These are phyloP conservation scores for Chrysanthemum makinoi DNA, from an alignment of 129 eudicot genomes.

Conservation along the genomic window DNA sequence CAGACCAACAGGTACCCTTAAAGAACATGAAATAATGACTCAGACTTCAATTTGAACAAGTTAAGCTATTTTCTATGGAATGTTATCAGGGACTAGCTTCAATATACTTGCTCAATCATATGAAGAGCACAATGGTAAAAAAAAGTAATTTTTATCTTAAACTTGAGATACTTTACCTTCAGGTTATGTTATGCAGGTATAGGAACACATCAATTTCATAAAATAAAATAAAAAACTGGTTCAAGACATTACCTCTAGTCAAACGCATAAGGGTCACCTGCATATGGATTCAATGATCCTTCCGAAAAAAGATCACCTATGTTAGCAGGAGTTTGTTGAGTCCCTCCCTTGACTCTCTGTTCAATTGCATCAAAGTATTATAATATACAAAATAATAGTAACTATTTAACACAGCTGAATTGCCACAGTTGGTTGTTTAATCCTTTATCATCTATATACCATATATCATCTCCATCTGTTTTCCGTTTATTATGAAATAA, in stretches of 20 bases:
- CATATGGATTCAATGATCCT: conserved; percentile 95
- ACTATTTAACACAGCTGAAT: background rate
- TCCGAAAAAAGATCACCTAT: conserved; percentile 87
- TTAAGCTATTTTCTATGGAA: no score
- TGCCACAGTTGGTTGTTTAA: background rate
- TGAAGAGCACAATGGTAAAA: no score
- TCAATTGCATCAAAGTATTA: conserved; percentile 2
- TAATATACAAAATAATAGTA: no score
- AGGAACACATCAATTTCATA: conserved; percentile 7
- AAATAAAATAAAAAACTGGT: conserved; percentile 4
- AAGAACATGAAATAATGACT: no score
- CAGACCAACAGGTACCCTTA: no score
- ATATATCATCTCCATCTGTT: conserved; percentile 57
- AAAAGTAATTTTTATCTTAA: no score
- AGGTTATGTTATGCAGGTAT: conserved; percentile 1
- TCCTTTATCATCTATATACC: no score
- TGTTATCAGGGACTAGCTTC: no score
- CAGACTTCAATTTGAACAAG: no score
- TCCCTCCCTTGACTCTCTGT: conserved; percentile 53
- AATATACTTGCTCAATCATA: no score
- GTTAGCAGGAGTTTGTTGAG: conserved; percentile 51
- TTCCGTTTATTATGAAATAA: conserved; percentile 32
- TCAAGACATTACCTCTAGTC: conserved; percentile 61
- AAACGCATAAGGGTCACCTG: conserved; percentile 92
- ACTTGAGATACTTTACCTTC: no score